Percentiles rank a stretch among this genome's conserved stretches.
Conservation (phyloP, 2,329 filamentous ascomycete species). For the Graphilbum fragrans region DNA sequence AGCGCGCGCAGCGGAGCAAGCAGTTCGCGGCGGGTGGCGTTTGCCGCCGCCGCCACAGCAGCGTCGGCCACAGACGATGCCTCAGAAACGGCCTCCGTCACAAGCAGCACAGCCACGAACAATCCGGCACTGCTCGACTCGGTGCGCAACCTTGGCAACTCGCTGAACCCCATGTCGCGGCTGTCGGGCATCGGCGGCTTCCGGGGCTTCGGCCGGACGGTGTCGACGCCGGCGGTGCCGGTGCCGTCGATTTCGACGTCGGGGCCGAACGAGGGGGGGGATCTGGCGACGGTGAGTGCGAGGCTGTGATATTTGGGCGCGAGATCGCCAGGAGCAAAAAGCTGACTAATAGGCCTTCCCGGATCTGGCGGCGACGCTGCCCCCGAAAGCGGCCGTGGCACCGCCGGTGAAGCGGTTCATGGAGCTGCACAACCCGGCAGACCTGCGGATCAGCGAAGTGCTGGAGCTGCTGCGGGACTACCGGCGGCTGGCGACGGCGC, state of each 20-base stretch:
- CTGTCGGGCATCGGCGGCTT: constrained; percentile 64
- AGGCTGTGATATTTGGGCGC: not conserved
- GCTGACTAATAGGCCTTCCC: constrained; percentile 39
- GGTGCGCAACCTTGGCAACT: constrained; percentile 68
- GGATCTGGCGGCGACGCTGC: constrained; percentile 41
- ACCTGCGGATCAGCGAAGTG: constrained; percentile 63
- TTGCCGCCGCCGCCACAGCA: constrained; percentile 16
- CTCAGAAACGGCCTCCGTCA: constrained; percentile 16
- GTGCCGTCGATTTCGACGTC: not conserved
- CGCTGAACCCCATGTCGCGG: constrained; percentile 71
- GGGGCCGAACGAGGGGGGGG: constrained; percentile 35
- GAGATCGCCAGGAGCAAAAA: too few relatives aligned
- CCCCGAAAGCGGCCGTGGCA: constrained; percentile 45
- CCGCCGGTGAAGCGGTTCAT: constrained; percentile 64
- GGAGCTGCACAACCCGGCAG: constrained; percentile 56
- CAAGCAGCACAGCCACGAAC: constrained; percentile 12
- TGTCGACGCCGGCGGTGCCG: constrained; percentile 19
- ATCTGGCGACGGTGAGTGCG: constrained; percentile 41
- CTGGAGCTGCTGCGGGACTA: constrained; percentile 63
- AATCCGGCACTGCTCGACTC: constrained; percentile 63
- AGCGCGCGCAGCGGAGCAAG: constrained; percentile 54
- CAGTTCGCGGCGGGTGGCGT: constrained; percentile 34
- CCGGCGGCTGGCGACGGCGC: constrained; percentile 51
- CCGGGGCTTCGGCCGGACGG: constrained; percentile 57
- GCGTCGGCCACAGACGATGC: constrained; percentile 2